Base-by-base conservation (phyloP, 2,329 filamentous ascomycete genomes). In the Dendrostoma leiphaemia region DNA sequence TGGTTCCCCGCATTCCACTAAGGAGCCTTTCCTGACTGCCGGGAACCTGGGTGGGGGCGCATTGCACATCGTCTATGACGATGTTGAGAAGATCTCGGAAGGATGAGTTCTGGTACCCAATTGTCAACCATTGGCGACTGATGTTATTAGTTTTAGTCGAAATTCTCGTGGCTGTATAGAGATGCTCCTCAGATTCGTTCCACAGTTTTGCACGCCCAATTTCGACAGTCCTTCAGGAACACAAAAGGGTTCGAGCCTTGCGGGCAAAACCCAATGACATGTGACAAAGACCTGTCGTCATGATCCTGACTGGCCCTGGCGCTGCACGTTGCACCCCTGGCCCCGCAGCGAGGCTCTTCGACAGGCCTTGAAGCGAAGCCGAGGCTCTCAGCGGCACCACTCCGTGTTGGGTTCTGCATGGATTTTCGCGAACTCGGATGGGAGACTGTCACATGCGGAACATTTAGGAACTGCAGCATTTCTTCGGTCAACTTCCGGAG, bases 401-500 rank as follows among this genome's bases (percentile, higher is more conserved):
- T n/a, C 17, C 10, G n/a, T 29, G 21, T n/a, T 21, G 4, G 15
- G n/a, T 37, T 34, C 19, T 19, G 41, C 31, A n/a, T 41, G 21
- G 17, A 43, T 21, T 31, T 43, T 15, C 23, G 31, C 40, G 46
- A n/a, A 40, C 38, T 53, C 49, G 19, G 21, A n/a, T 13, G 15
- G n/a, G 5, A 9, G 45, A 17, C 40, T 55, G 21, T 57, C 55
- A 57, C 55, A 57, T 57, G 55, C 52, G 55, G 55, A 48, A 51
- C 13, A 44, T 44, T 21, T 54, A 51, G 51, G 55, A 49, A 34
- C 12, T 29, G 10, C 26, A 29, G 21, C 34, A n/a, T n/a, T 37
- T 23, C 31, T 37, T 57, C 55, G 55, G 55, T 35, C 55, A 57
- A 57, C 13, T 57, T 57, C 55, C 55, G 55, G 52, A 37, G n/a